Conservation (phyloP, 2,329 filamentous ascomycete species). For the Colletotrichum euphorbiae region DNA sequence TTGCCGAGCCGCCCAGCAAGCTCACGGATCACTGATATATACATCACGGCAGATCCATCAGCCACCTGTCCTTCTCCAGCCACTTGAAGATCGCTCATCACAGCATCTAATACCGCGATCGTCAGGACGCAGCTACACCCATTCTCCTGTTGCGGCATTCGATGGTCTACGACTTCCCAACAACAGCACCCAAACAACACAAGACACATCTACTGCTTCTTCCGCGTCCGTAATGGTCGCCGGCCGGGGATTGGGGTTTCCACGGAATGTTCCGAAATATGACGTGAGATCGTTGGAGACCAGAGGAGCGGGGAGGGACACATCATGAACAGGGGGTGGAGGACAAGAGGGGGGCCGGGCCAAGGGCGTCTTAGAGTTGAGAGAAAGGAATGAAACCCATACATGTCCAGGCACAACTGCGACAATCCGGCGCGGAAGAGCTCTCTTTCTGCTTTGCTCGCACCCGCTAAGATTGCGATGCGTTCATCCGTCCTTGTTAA, state of each 20-base stretch:
- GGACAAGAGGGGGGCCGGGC: not conserved
- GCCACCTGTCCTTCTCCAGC: too few species aligned
- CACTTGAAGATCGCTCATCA: too few species aligned
- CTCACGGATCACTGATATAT: not conserved
- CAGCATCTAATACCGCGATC: too few species aligned
- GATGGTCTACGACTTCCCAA: not conserved
- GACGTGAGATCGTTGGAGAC: constrained; percentile 30
- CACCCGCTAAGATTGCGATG: constrained; percentile 10
- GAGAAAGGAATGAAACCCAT: not conserved
- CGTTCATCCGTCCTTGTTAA: not conserved
- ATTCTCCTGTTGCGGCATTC: not conserved
- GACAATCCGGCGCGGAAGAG: not conserved
- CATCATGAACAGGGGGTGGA: constrained; percentile 5
- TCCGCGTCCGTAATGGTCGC: not conserved
- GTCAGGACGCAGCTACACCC: not conserved
- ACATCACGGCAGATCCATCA: not conserved
- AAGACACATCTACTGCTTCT: not conserved
- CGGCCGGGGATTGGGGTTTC: not conserved
- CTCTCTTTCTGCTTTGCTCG: not conserved
- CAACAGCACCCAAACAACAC: not conserved
- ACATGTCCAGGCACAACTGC: constrained; percentile 22
- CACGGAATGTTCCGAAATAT: constrained; percentile 32
- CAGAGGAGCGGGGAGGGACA: not conserved
- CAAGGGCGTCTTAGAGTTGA: constrained; percentile 15
- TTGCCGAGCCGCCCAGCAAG: not conserved